These are phyloP conservation scores for Scenedesmus sp. DNA, from an alignment of 163 green algal species.

Conservation along the genomic window DNA sequence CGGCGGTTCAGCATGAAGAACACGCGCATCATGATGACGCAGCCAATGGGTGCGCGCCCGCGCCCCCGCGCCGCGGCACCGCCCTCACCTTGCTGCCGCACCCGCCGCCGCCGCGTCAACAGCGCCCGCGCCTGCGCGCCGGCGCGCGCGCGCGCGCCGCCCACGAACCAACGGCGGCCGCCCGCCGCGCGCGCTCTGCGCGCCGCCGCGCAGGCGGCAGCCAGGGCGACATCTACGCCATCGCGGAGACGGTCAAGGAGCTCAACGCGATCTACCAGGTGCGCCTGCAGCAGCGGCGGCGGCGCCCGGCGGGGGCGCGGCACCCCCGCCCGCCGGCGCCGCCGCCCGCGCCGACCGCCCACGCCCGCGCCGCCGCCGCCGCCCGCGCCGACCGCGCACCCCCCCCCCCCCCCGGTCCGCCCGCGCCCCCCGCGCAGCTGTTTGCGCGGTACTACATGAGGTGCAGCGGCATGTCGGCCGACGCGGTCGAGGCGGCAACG, in stretches of 20 bases:
- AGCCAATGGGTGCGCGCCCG: constrained; percentile 76
- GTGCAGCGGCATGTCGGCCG: constrained; percentile 65
- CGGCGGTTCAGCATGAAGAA: constrained; percentile 89
- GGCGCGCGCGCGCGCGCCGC: too few species aligned
- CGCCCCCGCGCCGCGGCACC: not conserved
- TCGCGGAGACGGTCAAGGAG: constrained; percentile 70
- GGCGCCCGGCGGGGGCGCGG: too few species aligned
- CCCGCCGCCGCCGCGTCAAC: not conserved
- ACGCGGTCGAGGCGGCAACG: constrained; percentile 65
- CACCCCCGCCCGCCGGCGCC: too few species aligned
- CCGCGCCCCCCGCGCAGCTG: constrained; percentile 51
- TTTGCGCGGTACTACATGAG: constrained; percentile 69
- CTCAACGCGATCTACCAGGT: constrained; percentile 76
- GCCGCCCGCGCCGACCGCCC: too few species aligned
- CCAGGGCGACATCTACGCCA: constrained; percentile 69
- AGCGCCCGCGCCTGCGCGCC: too few species aligned
- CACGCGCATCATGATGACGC: constrained; percentile 92
- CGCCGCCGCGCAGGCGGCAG: constrained; percentile 48
- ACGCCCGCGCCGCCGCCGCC: too few species aligned
- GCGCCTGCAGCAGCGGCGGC: too few species aligned
- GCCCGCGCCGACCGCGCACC: too few species aligned
- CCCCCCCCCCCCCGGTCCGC: too few species aligned
- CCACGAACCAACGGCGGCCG: too few species aligned
- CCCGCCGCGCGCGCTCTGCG: too few species aligned
- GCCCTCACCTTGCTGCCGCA: too few species aligned